Evolutionary conservation across 1,284 basidiomycete species (phyloP), one percentile per base, ranked within the genome.

Genomic region (Leccinum pseudoinsigne): DNA sequence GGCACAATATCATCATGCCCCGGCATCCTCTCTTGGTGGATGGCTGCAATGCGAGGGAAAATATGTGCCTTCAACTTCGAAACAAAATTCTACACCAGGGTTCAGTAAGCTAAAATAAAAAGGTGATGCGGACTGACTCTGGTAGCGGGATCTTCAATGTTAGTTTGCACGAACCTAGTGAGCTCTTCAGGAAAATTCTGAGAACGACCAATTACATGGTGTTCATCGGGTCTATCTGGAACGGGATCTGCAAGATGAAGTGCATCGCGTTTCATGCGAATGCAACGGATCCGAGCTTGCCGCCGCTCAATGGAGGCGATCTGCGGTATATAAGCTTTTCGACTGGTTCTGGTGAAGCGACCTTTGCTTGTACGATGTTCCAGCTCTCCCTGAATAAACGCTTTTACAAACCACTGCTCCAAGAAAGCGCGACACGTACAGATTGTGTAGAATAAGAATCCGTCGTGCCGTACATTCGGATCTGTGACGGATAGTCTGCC

Each of bases 161-260:
- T 54, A 8, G 10, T 12, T 36, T 53, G 50, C 11, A 67, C n/a
- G 63, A 68, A 73, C 5, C 55, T 31, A 2, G 56, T 56, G 7
- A 77, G 38, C 16, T 67, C 58, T n/a, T 66, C 42, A 2, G 42
- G 57, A 31, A 62, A 60, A 50, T 65, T 67, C 31, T 64, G 62
- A n/a, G 60, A 63, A 10, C 50, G 59, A 3, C 64, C 68, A 2
- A 74, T 68, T 26, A 60, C 55, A 45, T 71, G 60, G 36, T 68
- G 69, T 12, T 59, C 53, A 3, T 67, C 55, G 2, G 51, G 38
- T 14, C 7, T 5, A n/a, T 61, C n/a, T 3, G 50, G 36, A 21
- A 45, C 18, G 6, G 23, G 18, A 21, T 60, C 59, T 2, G 21
- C 2, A 2, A 28, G 4, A 5, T 16, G 4, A 11, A 59, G 55